A percentile compares a stretch with the other conserved stretches of the same genome.
Conservation (phyloP, 2,329 filamentous ascomycete genomes). For the Aspergillus hiratsukae region DNA sequence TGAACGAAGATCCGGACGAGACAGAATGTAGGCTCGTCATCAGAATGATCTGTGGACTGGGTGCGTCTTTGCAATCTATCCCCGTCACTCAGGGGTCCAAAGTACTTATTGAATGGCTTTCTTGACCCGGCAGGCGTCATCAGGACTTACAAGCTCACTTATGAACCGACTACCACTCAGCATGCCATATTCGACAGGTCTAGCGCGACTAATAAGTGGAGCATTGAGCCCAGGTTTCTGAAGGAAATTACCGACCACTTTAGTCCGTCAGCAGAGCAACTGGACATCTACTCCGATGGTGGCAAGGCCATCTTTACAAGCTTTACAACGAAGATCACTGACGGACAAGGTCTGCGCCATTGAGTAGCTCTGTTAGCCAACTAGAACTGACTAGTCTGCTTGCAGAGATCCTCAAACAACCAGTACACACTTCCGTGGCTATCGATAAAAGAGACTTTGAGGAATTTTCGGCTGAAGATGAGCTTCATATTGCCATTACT, state of each 20-base stretch:
- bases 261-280: conserved; percentile 59
- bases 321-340: conserved; percentile 60
- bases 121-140: conserved; percentile 47
- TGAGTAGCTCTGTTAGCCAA: not conserved
- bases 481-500: conserved; percentile 58
- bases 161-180: conserved; percentile 58
- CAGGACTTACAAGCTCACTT: conserved; percentile 62
- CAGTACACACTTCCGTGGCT: conserved; percentile 60
- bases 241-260: conserved; percentile 62
- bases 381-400: conserved; percentile 8
- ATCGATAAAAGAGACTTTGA: conserved; percentile 60
- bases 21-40: conserved; percentile 58
- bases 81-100: conserved; percentile 1
- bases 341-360: conserved; percentile 50
- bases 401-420: conserved; percentile 60
- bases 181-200: conserved; percentile 60
- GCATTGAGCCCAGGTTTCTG: conserved; percentile 52
- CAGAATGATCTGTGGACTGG: conserved; percentile 59
- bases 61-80: conserved; percentile 25
- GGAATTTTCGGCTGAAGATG: conserved; percentile 54
- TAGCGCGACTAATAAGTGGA: conserved; percentile 55
- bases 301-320: conserved; percentile 59
- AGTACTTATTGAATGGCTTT: not conserved
- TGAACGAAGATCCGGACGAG: conserved; percentile 54
- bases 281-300: conserved; percentile 58